Conservation (phyloP, 306 rosid genomes). For the Cucumis cinereus region DNA sequence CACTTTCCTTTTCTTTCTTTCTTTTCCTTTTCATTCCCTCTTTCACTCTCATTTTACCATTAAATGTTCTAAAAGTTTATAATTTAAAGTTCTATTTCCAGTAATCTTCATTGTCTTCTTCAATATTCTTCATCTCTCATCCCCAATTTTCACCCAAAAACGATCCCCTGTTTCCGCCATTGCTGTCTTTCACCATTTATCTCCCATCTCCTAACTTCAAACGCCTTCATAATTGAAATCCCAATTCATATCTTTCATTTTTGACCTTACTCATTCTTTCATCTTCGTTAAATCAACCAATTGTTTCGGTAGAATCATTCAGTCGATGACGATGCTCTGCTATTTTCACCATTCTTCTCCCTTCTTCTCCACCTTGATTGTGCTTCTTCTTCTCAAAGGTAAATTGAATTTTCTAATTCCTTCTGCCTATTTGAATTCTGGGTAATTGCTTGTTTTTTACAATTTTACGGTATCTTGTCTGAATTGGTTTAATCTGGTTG, state of each 20-base stretch:
- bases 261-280: neutral
- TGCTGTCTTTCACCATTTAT: neutral
- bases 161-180: slow-evolving; percentile 3
- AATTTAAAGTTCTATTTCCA: neutral
- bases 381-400: neutral
- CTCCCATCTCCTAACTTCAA: neutral
- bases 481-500: neutral
- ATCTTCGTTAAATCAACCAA: neutral
- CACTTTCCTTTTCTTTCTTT: neutral
- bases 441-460: neutral
- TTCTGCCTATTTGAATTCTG: neutral
- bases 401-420: neutral
- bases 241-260: neutral
- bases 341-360: neutral
- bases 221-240: neutral
- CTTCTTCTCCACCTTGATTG: neutral
- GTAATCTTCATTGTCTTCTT: neutral
- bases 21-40: neutral
- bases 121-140: slow-evolving; percentile 6
- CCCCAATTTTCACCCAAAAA: neutral
- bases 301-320: neutral
- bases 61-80: no score
- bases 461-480: neutral
- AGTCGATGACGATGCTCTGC: neutral
- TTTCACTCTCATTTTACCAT: neutral